Percentiles rank a stretch among this genome's conserved stretches.
These are phyloP conservation scores for Naegleria lovaniensis DNA, from an alignment of 208 protist species.

Conservation along the genomic window DNA sequence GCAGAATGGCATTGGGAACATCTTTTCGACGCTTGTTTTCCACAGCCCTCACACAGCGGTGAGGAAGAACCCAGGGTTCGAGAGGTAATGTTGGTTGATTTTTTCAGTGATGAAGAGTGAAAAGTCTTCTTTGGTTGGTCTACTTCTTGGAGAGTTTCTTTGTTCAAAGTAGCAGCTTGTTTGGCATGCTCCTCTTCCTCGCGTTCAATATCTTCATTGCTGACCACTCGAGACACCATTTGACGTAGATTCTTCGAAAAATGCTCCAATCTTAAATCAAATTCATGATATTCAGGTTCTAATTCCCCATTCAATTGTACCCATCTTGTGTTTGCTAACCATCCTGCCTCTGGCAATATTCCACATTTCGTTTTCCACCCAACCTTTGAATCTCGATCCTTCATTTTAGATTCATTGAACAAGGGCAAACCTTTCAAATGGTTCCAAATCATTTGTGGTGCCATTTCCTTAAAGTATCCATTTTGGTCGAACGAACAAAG, in stretches of 20 bases:
- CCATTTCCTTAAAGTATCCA: not conserved
- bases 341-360: not conserved
- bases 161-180: too few relatives aligned
- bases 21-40: not conserved
- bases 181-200: too few relatives aligned
- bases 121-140: too few relatives aligned
- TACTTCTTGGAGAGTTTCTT: too few relatives aligned
- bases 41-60: not conserved
- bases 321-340: not conserved
- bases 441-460: not conserved
- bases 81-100: not conserved
- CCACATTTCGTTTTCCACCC: not conserved
- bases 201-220: not conserved
- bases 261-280: not conserved
- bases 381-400: not conserved
- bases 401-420: not conserved
- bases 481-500: not conserved
- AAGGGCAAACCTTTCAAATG: not conserved
- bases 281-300: not conserved
- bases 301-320: not conserved
- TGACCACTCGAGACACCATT: not conserved
- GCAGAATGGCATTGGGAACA: not conserved
- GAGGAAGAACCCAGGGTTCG: not conserved
- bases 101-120: not conserved
- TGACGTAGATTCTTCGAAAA: not conserved